phyloP scores from a whole-genome alignment of 2,329 filamentous ascomycete species.

The Penicillium hesseltinei region DNA sequence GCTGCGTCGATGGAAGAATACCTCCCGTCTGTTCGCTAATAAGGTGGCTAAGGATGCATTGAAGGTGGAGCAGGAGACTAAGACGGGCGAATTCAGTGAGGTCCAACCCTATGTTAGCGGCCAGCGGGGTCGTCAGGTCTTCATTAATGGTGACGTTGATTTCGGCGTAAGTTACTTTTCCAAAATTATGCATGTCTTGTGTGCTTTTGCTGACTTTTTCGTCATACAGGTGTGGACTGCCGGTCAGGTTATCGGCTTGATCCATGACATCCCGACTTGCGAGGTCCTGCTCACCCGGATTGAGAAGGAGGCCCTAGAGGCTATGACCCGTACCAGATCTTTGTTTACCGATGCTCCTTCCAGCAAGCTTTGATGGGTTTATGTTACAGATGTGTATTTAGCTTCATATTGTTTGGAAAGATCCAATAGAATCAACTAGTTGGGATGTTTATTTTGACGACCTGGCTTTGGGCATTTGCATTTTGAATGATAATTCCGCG shows the following conservation, averaged over 20 bases:
- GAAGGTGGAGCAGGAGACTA: conserved; percentile 79
- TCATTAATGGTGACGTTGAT: conserved; percentile 85
- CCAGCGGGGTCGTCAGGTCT: conserved; percentile 86
- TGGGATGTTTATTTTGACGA: too few relatives aligned
- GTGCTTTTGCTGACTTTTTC: conserved; percentile 13
- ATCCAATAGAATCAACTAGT: conserved; percentile 1
- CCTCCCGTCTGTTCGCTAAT: conserved; percentile 82
- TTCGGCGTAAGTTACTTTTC: conserved; percentile 66
- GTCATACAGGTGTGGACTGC: conserved; percentile 81
- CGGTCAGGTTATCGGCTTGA: conserved; percentile 88
- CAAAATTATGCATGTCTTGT: background rate
- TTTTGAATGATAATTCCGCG: too few relatives aligned
- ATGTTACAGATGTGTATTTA: background rate
- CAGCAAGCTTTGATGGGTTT: conserved; percentile 56
- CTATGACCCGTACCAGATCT: conserved; percentile 59
- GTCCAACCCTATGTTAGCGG: conserved; percentile 85
- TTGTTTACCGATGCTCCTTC: conserved; percentile 49
- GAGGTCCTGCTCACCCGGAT: conserved; percentile 67
- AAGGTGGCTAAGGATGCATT: conserved; percentile 78
- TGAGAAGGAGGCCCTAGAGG: conserved; percentile 70
- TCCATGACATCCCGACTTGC: conserved; percentile 79
- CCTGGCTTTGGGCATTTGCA: background rate
- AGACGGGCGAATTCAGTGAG: conserved; percentile 83
- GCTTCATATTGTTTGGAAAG: background rate
- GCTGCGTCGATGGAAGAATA: conserved; percentile 89